These are phyloP conservation scores for Colletotrichum cereale DNA, from an alignment of 2,329 filamentous ascomycete species.

Conservation along the genomic window DNA sequence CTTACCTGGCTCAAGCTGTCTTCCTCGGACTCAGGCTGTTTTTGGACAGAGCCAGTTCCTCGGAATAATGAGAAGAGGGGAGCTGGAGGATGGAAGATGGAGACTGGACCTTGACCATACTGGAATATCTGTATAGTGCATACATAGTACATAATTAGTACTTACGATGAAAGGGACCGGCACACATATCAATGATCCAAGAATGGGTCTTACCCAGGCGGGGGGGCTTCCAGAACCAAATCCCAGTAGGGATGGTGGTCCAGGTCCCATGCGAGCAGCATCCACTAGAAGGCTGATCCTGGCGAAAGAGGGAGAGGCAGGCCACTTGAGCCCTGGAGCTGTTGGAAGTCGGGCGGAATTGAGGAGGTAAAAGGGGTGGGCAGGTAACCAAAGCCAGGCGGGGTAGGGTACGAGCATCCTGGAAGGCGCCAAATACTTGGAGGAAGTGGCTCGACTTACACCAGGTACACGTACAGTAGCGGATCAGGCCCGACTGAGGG, in stretches of 20 bases:
- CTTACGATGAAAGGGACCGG: constrained; percentile 2
- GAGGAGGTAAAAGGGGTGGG: constrained; percentile 14
- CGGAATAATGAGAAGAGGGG: constrained; percentile 8
- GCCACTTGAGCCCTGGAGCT: constrained; percentile 14
- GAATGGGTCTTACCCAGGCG: constrained; percentile 14
- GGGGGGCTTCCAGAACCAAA: constrained; percentile 24
- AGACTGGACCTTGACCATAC: constrained; percentile 3
- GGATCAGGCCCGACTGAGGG: not conserved
- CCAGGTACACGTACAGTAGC: too few species aligned
- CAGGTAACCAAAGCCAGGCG: constrained; percentile 1
- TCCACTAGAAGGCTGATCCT: constrained; percentile 13
- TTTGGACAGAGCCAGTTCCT: not conserved
- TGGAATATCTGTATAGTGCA: not conserved
- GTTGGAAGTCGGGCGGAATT: constrained; percentile 7
- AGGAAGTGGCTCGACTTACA: not conserved
- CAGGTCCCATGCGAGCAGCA: constrained; percentile 32
- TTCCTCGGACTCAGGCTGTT: not conserved
- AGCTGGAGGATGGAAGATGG: not conserved
- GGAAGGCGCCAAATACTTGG: not conserved
- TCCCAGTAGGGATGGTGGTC: constrained; percentile 10
- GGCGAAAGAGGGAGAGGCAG: constrained; percentile 1
- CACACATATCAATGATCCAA: constrained; percentile 7
- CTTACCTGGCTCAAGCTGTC: constrained; percentile 7
- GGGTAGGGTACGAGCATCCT: not conserved
- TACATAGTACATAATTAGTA: too few species aligned